Base-by-base conservation (phyloP, 1,284 basidiomycete species). In the Papiliotrema fonsecae region DNA sequence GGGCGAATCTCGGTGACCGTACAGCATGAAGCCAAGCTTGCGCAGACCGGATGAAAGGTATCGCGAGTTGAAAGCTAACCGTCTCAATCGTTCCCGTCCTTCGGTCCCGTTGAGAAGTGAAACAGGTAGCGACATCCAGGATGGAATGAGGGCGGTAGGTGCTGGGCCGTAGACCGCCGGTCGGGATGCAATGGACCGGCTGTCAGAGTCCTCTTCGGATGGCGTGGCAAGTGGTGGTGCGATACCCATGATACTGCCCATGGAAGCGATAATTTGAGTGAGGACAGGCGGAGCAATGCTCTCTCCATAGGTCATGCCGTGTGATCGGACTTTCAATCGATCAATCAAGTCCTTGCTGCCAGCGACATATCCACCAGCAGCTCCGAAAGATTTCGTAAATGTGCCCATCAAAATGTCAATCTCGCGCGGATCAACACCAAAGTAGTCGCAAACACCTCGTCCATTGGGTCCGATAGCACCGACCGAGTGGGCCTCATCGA, bases 401-500 rank as follows among this genome's bases (percentile, higher is more conserved):
- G 94, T 99, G 49, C 94, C 94, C 94, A 99, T 99, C 56, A 97
- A 82, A 56, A 99, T 82, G 69, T 98, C 94, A 53, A 97, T 80
- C 30, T 80, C 79, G 10, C 79, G 78, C 2, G 93, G 91, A 62
- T 89, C 78, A 54, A 97, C 77, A 49, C 83, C 84, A 72, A 94
- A 99, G 77, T 97, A 99, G 72, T 99, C 93, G 52, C 85, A 85
- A 4, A 98, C 88, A 57, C 94, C 94, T 39, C 94, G 88, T 9
- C 94, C 94, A 60, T 87, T 82, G 7, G 92, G 89, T 30, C 94
- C 94, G 34, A 98, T 79, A 1, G 92, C 94, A 54, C 96, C 94
- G 58, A 98, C 84, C 3, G 94, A 97, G 72, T 99, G 94, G 0
- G 94, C 94, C 75, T 99, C 94, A 68, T 99, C 94, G 47, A 98